phyloP scores from a whole-genome alignment of 2,329 filamentous ascomycete genomes.

The Malbranchea cinnamomea region DNA sequence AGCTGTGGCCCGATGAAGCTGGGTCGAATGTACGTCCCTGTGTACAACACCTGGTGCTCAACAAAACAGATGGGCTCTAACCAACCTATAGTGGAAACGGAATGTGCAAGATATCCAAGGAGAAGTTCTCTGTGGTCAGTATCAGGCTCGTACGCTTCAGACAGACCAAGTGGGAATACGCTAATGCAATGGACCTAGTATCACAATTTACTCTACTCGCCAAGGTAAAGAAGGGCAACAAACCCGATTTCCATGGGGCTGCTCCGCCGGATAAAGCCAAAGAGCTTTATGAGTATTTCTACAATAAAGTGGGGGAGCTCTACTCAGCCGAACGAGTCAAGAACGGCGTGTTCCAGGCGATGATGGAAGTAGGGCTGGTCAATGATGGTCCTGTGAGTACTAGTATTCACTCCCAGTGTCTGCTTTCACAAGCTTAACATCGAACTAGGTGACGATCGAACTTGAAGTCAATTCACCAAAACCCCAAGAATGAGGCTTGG shows the following conservation, averaged over 20 bases:
- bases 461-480: conserved; percentile 28
- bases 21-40: conserved; percentile 44
- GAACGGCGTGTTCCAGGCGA: conserved; percentile 93
- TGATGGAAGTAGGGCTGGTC: conserved; percentile 92
- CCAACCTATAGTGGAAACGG: conserved; percentile 59
- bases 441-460: conserved; percentile 29
- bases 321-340: conserved; percentile 67
- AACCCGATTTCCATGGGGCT: conserved; percentile 87
- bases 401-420: conserved; percentile 5
- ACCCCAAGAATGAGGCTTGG: conserved; percentile 7
- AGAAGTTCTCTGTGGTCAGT: conserved; percentile 76
- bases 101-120: conserved; percentile 78
- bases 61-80: conserved; percentile 3
- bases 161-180: not conserved
- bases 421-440: no score
- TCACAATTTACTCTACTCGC: conserved; percentile 94
- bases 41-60: not conserved
- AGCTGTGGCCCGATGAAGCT: conserved; percentile 73
- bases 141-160: not conserved
- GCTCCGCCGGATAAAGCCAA: conserved; percentile 65
- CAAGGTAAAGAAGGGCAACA: conserved; percentile 87
- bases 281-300: conserved; percentile 70
- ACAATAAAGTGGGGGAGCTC: conserved; percentile 55
- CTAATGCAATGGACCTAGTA: conserved; percentile 38
- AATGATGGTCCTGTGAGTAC: conserved; percentile 70